Conservation (phyloP, 768 basidiomycete genomes). For the Hydnomerulius pinastri region DNA sequence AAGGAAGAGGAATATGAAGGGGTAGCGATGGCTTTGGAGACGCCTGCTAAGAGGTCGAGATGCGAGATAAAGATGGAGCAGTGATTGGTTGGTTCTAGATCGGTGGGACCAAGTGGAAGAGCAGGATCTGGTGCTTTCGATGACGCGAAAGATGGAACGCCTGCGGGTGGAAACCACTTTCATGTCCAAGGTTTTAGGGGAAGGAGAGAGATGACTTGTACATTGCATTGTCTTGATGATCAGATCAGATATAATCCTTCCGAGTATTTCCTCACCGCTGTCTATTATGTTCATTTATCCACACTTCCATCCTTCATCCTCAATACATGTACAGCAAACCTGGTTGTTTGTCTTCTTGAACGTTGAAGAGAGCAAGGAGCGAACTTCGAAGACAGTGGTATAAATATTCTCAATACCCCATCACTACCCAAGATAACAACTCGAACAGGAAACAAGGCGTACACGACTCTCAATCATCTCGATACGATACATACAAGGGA, state of each 20-base stretch:
- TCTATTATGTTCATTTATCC: too few species aligned
- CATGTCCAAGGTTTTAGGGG: neutral
- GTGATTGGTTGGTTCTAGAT: neutral
- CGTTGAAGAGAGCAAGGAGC: neutral
- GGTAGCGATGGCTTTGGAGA: constrained; percentile 14
- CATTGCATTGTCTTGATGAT: neutral
- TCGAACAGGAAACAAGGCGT: constrained; percentile 1
- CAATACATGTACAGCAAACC: too few species aligned
- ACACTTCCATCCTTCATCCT: too few species aligned
- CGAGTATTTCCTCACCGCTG: too few species aligned
- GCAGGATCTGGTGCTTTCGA: neutral
- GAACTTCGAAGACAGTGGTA: constrained; percentile 20
- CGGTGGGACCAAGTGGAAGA: too few species aligned
- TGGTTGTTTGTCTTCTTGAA: neutral
- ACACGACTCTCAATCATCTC: neutral
- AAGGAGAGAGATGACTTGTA: neutral
- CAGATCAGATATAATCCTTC: neutral
- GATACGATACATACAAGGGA: constrained; percentile 9
- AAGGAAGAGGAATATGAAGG: constrained; percentile 34
- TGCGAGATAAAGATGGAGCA: constrained; percentile 18
- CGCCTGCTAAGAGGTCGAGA: constrained; percentile 29
- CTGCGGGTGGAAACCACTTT: too few species aligned
- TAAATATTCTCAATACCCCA: constrained; percentile 21
- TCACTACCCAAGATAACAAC: constrained; percentile 5
- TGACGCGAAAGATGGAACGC: neutral